Conservation (phyloP, 495 filamentous ascomycete genomes). For the Sordaria brevicollis region DNA sequence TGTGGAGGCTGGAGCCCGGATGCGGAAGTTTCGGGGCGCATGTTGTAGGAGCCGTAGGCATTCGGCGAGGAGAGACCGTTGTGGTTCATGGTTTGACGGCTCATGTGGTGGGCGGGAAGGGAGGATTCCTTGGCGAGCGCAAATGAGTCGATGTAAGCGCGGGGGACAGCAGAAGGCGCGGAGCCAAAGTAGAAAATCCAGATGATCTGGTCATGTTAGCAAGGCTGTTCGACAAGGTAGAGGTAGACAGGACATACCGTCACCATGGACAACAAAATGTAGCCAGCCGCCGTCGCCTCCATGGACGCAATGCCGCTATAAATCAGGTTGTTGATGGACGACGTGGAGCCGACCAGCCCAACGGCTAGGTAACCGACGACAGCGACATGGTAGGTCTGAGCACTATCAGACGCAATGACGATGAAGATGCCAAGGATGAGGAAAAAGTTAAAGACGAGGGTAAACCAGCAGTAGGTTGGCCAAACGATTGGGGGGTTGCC, state of each 20-base stretch:
- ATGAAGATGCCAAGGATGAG: slow-evolving; percentile 68
- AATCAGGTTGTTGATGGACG: slow-evolving; percentile 71
- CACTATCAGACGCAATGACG: slow-evolving; percentile 71
- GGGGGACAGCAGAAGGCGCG: slow-evolving; percentile 74
- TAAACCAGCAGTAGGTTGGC: slow-evolving; percentile 87
- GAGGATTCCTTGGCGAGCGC: slow-evolving; percentile 83
- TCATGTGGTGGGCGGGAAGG: slow-evolving; percentile 14
- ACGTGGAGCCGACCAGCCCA: slow-evolving; percentile 73
- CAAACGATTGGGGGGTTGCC: slow-evolving; percentile 39
- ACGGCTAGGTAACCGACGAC: slow-evolving; percentile 78
- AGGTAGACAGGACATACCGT: slow-evolving; percentile 47
- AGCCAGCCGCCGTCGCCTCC: slow-evolving; percentile 84
- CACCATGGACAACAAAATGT: slow-evolving; percentile 93
- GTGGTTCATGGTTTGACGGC: slow-evolving; percentile 57
- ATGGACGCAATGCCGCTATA: slow-evolving; percentile 58
- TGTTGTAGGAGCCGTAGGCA: slow-evolving; percentile 31
- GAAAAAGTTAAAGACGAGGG: slow-evolving; percentile 74
- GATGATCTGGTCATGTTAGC: slow-evolving; percentile 54
- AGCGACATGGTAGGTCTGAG: slow-evolving; percentile 82
- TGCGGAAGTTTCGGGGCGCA: slow-evolving; percentile 71
- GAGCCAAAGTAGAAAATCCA: slow-evolving; percentile 99
- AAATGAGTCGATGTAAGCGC: slow-evolving; percentile 91
- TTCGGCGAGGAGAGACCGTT: not conserved
- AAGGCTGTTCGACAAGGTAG: not conserved
- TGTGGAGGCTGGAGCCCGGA: slow-evolving; percentile 65